Percentiles rank a stretch among this genome's conserved stretches.
Conservation (phyloP, 257 asterid species). For the Sherardia arvensis region DNA sequence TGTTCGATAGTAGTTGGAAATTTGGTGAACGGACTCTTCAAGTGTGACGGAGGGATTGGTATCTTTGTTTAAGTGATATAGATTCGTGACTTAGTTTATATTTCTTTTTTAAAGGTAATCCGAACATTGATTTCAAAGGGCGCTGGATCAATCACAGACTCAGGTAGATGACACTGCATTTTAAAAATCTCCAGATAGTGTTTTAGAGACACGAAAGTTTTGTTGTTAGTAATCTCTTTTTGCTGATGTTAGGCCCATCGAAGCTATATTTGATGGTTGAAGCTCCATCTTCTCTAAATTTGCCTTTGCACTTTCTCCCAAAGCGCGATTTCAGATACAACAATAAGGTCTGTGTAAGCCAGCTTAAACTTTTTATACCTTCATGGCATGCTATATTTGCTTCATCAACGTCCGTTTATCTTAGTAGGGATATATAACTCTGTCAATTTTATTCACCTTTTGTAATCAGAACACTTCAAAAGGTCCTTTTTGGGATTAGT, state of each 20-base stretch:
- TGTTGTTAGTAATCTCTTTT: conserved; percentile 4
- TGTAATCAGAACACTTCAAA: neutral
- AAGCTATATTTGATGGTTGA: conserved; percentile 73
- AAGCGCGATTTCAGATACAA: conserved; percentile 69
- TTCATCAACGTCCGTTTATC: neutral
- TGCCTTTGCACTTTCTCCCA: conserved; percentile 84
- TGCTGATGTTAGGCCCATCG: conserved; percentile 51
- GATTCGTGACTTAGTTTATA: neutral
- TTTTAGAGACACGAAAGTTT: neutral
- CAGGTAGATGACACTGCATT: conserved; percentile 34
- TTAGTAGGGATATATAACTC: neutral
- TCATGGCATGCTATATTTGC: neutral
- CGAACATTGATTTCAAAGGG: conserved; percentile 77
- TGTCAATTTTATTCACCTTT: too few species aligned
- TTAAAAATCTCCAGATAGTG: too few species aligned
- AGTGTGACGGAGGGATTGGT: neutral
- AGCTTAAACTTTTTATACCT: too few species aligned
- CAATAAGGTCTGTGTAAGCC: conserved; percentile 41
- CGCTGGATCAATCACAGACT: conserved; percentile 53
- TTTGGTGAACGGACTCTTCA: neutral
- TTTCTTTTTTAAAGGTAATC: conserved; percentile 49
- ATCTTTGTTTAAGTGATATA: neutral
- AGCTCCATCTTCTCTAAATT: conserved; percentile 60
- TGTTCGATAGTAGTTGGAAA: neutral
- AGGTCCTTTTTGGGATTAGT: neutral